Conservation (phyloP, 2,329 filamentous ascomycete genomes). For the Sclerotinia glacialis region DNA sequence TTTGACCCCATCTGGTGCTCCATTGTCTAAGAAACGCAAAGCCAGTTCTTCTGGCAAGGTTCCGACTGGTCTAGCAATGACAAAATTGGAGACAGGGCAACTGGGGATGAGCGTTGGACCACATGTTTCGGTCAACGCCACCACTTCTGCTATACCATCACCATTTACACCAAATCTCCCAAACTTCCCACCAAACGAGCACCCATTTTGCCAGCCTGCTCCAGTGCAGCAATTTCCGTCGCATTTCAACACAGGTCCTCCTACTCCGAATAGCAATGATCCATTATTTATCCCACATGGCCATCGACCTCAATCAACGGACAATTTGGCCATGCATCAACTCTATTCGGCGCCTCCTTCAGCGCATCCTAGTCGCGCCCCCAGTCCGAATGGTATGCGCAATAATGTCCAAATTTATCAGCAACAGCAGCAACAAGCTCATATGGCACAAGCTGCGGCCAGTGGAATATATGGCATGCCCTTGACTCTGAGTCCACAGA, state of each 20-base stretch:
- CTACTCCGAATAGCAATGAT: slow-evolving; percentile 66
- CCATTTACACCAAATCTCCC: slow-evolving; percentile 52
- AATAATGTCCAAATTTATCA: slow-evolving; percentile 47
- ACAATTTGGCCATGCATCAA: slow-evolving; percentile 61
- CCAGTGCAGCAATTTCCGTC: slow-evolving; percentile 34
- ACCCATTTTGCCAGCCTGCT: slow-evolving; percentile 32
- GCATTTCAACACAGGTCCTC: slow-evolving; percentile 58
- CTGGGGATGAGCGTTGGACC: slow-evolving; percentile 39
- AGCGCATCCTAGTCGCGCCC: slow-evolving; percentile 71
- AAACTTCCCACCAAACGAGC: slow-evolving; percentile 44
- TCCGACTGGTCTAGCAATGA: slow-evolving; percentile 76
- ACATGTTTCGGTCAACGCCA: slow-evolving; percentile 35
- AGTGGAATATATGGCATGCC: slow-evolving; percentile 52
- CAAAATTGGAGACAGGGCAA: slow-evolving; percentile 64
- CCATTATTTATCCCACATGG: slow-evolving; percentile 54
- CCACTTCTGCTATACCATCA: slow-evolving; percentile 47
- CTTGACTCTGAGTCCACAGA: slow-evolving; percentile 49
- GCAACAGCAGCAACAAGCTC: slow-evolving; percentile 42
- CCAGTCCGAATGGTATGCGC: slow-evolving; percentile 61
- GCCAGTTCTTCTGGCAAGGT: slow-evolving; percentile 67
- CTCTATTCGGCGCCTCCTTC: slow-evolving; percentile 72
- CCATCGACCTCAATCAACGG: slow-evolving; percentile 61
- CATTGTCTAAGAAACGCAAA: slow-evolving; percentile 77
- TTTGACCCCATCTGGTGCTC: slow-evolving; percentile 60
- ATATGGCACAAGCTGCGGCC: slow-evolving; percentile 49